A percentile compares a stretch with the other conserved stretches of the same genome.
Evolutionary conservation across 1,139 yeast species (phyloP).

Genomic region (Diutina neorugosa): DNA sequence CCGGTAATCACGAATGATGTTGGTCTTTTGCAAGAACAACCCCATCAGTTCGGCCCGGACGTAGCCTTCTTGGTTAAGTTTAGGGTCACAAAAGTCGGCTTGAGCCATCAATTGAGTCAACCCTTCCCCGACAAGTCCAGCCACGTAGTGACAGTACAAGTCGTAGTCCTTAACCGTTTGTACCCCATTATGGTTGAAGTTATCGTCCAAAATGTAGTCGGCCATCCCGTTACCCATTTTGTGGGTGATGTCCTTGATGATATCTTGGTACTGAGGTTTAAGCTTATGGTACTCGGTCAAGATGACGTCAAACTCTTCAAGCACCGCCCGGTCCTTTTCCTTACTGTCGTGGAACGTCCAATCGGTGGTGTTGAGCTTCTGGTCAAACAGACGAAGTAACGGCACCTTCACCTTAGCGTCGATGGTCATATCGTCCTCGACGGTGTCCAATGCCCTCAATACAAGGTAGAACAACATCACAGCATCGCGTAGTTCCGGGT

Average conservation of each 20-base stretch:
- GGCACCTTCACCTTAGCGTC: conserved; percentile 63
- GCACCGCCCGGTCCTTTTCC: conserved; percentile 72
- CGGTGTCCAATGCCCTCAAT: conserved; percentile 85
- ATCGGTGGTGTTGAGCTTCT: conserved; percentile 46
- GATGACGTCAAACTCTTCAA: conserved; percentile 37
- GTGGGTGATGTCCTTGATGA: conserved; percentile 62
- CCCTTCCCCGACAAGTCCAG: conserved; percentile 97
- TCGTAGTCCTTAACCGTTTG: conserved; percentile 73
- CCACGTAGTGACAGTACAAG: conserved; percentile 90
- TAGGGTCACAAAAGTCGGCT: conserved; percentile 50
- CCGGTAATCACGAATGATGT: conserved; percentile 87
- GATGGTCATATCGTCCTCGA: conserved; percentile 93
- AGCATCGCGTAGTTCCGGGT: conserved; percentile 78
- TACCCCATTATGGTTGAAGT: conserved; percentile 71
- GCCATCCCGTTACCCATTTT: conserved; percentile 99
- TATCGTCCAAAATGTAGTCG: conserved; percentile 70
- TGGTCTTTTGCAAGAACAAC: conserved; percentile 84
- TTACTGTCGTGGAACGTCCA: conserved; percentile 75
- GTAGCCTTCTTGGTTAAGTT: conserved; percentile 37
- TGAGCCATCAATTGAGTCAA: conserved; percentile 67
- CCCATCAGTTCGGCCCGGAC: conserved; percentile 82
- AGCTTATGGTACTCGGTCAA: conserved; percentile 61
- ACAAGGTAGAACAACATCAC: conserved; percentile 76
- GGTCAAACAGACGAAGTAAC: conserved; percentile 54
- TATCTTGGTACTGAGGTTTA: conserved; percentile 65